A percentile compares a stretch with the other conserved stretches of the same genome.
These are phyloP conservation scores for Condylostoma magnum DNA, from an alignment of 169 alveolate species.

Conservation along the genomic window DNA sequence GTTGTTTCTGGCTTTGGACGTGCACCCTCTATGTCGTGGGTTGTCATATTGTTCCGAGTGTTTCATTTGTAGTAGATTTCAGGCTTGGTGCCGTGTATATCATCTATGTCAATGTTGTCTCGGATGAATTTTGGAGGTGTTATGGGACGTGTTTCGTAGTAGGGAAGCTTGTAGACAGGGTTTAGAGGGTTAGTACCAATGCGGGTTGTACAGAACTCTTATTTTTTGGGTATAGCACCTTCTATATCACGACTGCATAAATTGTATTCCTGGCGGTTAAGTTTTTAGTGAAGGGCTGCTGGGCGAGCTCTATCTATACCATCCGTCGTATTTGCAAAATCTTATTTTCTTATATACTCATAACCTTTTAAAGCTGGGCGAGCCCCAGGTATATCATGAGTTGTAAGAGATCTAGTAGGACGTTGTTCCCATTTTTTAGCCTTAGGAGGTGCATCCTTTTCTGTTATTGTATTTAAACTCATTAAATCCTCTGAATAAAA, in stretches of 20 bases:
- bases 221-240: conserved; percentile 53
- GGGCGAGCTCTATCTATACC: conserved; percentile 70
- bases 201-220: conserved; percentile 53
- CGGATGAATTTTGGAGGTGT: conserved; percentile 67
- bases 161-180: conserved; percentile 59
- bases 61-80: conserved; percentile 25
- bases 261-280: conserved; percentile 52
- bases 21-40: conserved; percentile 64
- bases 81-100: conserved; percentile 64
- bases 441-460: conserved; percentile 22
- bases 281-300: conserved; percentile 45
- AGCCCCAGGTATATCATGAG: conserved; percentile 41
- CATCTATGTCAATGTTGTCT: conserved; percentile 59
- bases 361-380: conserved; percentile 55
- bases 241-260: conserved; percentile 56
- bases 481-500: conserved; percentile 29
- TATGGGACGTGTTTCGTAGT: conserved; percentile 43
- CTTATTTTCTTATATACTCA: conserved; percentile 41
- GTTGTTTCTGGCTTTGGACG: conserved; percentile 44
- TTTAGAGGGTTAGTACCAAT: conserved; percentile 57
- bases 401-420: background rate
- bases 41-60: conserved; percentile 50
- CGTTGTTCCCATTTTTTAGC: background rate
- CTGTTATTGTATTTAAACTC: conserved; percentile 22
- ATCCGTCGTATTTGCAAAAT: conserved; percentile 38